Conservation (phyloP, 116 monocot genomes). For the Papilionanthe hybrid region DNA sequence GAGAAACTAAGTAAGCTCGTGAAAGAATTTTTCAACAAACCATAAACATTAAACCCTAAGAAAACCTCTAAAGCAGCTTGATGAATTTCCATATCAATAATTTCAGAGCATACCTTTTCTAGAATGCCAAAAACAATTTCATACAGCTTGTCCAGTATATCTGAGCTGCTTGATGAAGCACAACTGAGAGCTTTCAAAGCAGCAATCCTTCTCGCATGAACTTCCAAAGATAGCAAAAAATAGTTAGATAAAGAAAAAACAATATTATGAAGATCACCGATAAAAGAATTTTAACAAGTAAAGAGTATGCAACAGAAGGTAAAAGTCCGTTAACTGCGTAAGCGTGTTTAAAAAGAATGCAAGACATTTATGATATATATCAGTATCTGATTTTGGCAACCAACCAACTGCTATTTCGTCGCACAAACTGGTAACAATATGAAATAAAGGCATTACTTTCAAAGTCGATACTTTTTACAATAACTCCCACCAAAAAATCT, state of each 20-base stretch:
- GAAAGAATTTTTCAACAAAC: neutral
- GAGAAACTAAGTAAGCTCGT: neutral
- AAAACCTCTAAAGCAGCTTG: neutral
- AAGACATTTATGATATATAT: neutral
- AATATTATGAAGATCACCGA: neutral
- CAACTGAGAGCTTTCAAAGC: slow-evolving; percentile 94
- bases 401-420: neutral
- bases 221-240: slow-evolving; percentile 44
- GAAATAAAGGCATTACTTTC: neutral
- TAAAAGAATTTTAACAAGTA: neutral
- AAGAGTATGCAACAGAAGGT: neutral
- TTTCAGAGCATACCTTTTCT: slow-evolving; percentile 65
- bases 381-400: neutral
- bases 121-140: slow-evolving; percentile 97
- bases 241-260: slow-evolving; percentile 2
- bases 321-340: neutral
- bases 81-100: slow-evolving; percentile 6
- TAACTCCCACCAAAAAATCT: neutral
- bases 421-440: neutral
- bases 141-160: slow-evolving; percentile 75
- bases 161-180: slow-evolving; percentile 69
- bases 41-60: no score
- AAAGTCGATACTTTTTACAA: neutral
- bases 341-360: neutral
- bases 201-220: slow-evolving; percentile 93